Conservation (phyloP, 768 basidiomycete species). For the Tylopilus subfusipes region DNA sequence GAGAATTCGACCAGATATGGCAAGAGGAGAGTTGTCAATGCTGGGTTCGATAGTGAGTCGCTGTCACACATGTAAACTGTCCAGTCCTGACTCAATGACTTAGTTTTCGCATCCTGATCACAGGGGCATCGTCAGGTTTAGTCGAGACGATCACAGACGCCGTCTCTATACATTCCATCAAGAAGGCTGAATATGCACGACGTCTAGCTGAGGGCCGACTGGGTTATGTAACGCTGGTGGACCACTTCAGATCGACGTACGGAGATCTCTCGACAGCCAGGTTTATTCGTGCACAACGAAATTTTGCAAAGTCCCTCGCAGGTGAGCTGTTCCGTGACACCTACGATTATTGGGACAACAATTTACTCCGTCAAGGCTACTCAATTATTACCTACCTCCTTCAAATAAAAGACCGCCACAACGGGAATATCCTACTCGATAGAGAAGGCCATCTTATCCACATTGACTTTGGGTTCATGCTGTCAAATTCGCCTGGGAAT, state of each 20-base stretch:
- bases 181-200: constrained; percentile 96
- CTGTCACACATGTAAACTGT: background rate
- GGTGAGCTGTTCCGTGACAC: constrained; percentile 39
- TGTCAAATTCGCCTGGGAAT: constrained; percentile 95
- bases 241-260: constrained; percentile 90
- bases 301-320: constrained; percentile 91
- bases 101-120: constrained; percentile 95
- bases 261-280: constrained; percentile 85
- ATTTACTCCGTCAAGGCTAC: constrained; percentile 55
- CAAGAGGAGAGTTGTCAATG: constrained; percentile 88
- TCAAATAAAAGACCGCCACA: constrained; percentile 98
- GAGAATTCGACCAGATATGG: constrained; percentile 92
- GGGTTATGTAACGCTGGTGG: constrained; percentile 83
- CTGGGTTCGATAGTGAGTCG: constrained; percentile 86
- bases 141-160: constrained; percentile 99
- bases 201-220: constrained; percentile 75
- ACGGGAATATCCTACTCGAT: constrained; percentile 96
- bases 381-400: constrained; percentile 95
- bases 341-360: background rate
- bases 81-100: background rate
- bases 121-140: constrained; percentile 86
- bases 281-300: constrained; percentile 85
- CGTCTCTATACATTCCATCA: constrained; percentile 98
- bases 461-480: constrained; percentile 98
- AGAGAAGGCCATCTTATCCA: constrained; percentile 93